phyloP scores from a whole-genome alignment of 306 rosid species.

The Citrullus amarus region DNA sequence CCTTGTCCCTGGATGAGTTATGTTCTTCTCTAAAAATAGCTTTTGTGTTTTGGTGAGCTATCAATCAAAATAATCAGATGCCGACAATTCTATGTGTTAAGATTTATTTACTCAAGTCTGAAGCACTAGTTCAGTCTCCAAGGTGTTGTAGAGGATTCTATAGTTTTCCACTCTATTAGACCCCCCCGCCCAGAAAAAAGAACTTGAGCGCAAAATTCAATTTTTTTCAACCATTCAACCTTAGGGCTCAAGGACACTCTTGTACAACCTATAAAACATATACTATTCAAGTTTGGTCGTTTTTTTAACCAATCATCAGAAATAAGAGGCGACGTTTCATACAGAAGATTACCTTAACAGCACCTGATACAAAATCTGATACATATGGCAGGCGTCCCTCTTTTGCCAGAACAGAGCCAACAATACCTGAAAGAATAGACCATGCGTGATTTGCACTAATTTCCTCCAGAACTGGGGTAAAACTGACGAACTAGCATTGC shows the following conservation, averaged over 20 bases:
- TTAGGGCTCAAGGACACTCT: no score
- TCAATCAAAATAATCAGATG: background rate
- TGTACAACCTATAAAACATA: no score
- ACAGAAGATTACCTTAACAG: slow-evolving; percentile 55
- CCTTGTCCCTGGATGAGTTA: background rate
- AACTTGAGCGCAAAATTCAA: no score
- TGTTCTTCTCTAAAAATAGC: background rate
- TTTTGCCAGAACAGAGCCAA: slow-evolving; percentile 76
- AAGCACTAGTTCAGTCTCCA: background rate
- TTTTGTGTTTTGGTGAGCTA: background rate
- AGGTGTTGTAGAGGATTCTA: background rate
- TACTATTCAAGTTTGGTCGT: no score
- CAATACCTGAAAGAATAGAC: slow-evolving; percentile 37
- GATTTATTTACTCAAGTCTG: background rate
- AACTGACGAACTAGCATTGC: background rate
- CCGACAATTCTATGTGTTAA: background rate
- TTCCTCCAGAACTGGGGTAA: background rate
- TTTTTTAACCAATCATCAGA: background rate
- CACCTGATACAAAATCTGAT: slow-evolving; percentile 59
- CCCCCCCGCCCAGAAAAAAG: no score
- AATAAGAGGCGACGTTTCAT: background rate
- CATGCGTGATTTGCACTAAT: background rate
- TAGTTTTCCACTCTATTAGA: background rate
- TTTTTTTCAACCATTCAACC: no score
- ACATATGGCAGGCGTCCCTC: slow-evolving; percentile 55